Evolutionary conservation across 805 yeast species (phyloP), one percentile per base, ranked within the genome.

Genomic region (Lipomyces yamadae): DNA sequence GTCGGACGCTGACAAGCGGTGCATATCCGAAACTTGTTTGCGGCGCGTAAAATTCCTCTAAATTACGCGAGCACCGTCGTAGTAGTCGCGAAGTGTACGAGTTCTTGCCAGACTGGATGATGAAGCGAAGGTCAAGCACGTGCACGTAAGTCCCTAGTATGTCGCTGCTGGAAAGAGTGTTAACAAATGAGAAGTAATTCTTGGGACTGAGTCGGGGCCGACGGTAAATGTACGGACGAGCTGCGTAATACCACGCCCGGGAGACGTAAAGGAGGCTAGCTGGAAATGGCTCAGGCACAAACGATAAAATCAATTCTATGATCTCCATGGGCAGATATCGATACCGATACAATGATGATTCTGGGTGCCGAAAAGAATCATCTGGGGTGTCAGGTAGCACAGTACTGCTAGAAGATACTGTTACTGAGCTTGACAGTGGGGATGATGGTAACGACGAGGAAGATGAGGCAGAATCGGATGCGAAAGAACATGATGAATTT

Each of bases 11-110:
- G n/a, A 91, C 84, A 71, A 94, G 79, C 0, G 98, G 98, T 1
- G 96, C 90, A 60, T 87, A 84, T 0, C 99, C 99, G 80, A 95
- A 94, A 79, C 96, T 89, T 39, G 98, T 88, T 75, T 94, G 98
- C 2, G 98, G 97, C 0, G 98, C 97, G 6, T 90, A 84, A 73
- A 95, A 92, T 10, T 82, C 80, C 69, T 86, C 84, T 59, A 95
- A 79, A 50, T 82, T 83, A 24, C 82, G 76, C 7, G 92, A 84
- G 63, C 97, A 90, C 53, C 97, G 82, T 73, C 96, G 85, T 63
- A 95, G 79, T 5, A 95, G 76, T 70, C 90, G 88, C 0, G 98
- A 91, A 11, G 94, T 92, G 76, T 83, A 89, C 1, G 98, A 94
- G 77, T 92, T 95, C 76, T 91, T 92, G 11, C 98, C 98, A 48